These are phyloP conservation scores for Fusarium mexicanum DNA, from an alignment of 2,329 filamentous ascomycete species.

Conservation along the genomic window DNA sequence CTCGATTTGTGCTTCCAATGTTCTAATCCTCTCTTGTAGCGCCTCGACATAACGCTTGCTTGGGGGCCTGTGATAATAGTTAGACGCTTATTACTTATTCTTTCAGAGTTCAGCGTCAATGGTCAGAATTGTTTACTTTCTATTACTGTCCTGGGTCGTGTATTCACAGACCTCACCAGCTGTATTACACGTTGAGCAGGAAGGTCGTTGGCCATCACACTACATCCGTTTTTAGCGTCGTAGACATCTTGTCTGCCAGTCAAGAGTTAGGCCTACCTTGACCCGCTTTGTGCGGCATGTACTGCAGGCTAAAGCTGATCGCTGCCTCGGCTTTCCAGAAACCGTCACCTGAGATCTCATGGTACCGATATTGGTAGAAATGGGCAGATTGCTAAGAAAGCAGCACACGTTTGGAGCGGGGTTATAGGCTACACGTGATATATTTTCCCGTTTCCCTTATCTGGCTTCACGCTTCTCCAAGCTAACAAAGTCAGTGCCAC, in stretches of 20 bases:
- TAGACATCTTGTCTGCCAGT: too few species aligned
- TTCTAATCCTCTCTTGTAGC: not conserved
- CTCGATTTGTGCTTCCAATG: not conserved
- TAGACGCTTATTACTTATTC: accelerated
- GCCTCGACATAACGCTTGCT: not conserved
- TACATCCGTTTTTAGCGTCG: not conserved
- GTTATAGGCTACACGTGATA: not conserved
- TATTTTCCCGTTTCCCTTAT: not conserved
- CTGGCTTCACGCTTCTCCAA: not conserved
- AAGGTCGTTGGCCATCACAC: not conserved
- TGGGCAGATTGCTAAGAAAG: too few species aligned
- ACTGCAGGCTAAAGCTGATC: not conserved
- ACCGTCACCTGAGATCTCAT: not conserved
- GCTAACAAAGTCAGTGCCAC: accelerated
- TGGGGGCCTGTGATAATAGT: not conserved
- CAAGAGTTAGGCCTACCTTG: not conserved
- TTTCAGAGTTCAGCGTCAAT: accelerated
- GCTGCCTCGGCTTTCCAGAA: not conserved
- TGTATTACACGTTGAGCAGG: not conserved
- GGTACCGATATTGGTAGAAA: not conserved
- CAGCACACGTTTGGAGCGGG: too few species aligned
- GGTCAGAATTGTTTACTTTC: not conserved
- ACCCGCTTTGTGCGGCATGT: not conserved
- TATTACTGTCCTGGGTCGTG: not conserved
- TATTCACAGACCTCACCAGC: not conserved